Conservation (phyloP, 2,329 filamentous ascomycete genomes). For the Alternaria solani region DNA sequence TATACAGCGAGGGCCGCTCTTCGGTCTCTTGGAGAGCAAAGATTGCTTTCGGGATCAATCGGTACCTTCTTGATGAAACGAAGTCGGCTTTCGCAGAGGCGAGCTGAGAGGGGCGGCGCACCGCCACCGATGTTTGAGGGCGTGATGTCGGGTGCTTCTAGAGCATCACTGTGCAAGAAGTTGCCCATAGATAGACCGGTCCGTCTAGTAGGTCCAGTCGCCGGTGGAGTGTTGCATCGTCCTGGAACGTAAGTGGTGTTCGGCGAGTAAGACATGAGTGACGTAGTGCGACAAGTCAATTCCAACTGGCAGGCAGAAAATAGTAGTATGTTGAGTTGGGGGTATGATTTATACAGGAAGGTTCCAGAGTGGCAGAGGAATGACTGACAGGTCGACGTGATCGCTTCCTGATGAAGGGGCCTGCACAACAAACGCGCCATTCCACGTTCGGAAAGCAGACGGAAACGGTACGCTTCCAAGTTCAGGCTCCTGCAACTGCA, state of each 20-base stretch:
- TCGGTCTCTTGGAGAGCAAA: background rate
- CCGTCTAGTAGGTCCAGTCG: background rate
- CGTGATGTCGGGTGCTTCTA: background rate
- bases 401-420: background rate
- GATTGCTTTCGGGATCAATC: background rate
- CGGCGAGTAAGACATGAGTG: background rate
- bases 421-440: background rate
- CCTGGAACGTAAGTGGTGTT: background rate
- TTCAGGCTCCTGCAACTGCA: background rate
- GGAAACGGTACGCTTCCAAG: background rate
- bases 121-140: background rate
- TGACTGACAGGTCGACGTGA: background rate
- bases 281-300: background rate
- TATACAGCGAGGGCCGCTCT: background rate
- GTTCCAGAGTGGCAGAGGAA: background rate
- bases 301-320: background rate
- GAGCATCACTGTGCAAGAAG: background rate
- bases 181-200: background rate
- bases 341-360: background rate
- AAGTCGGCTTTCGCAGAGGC: background rate
- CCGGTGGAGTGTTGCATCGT: background rate
- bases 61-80: constrained; percentile 3
- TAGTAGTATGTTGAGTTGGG: background rate
- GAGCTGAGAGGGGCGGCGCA: background rate
- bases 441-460: background rate